Evolutionary conservation across 176 grass and related monocot species (phyloP), one percentile per base, ranked within the genome.

Genomic region (Rhynchospora pubera): DNA sequence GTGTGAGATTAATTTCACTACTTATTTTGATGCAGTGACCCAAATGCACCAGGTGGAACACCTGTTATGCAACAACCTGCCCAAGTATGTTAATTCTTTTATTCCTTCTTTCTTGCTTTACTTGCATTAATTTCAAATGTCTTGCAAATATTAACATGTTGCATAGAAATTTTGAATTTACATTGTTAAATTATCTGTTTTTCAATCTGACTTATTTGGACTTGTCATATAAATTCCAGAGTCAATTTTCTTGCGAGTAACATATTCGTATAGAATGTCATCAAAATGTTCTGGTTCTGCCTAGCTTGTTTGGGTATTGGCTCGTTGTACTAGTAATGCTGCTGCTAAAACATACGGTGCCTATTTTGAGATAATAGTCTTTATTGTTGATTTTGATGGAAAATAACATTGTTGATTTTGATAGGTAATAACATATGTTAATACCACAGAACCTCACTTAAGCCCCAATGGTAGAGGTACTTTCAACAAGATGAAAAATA

Each of bases 11-110:
- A 56, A 77, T 56, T 15, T 55, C 48, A 32, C 78, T 51, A 86
- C 68, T 82, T 24, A 48, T 58, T 88, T 19, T 87, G 52, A 80
- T 95, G 88, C 89, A 99, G 96, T 45, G 93, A 99, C 71, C 89
- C 87, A 43, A 96, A 91, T 83, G 97, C 97, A 74, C 97, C 97
- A 84, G 97, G 97, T 85, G 97, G 97, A 85, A 99, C 89, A 21
- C 97, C 97, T 77, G 87, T 99, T 67, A 99, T 99, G 97, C 97
- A 99, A 70, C 97, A 96, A 80, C 76, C 91, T 89, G 92, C 84
- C 83, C 87, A 79, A 72, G 97, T 99, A 99, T 84, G 87, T 59
- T 75, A n/a, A 19, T 79, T 39, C 34, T 2, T 32, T 82, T 65
- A 23, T 82, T 26, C 24, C 62, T 80, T 75, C n/a, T 18, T 46